Evolutionary conservation across 2,329 filamentous ascomycete genomes (phyloP), one percentile per base, ranked within the genome.

Genomic region (Stagonosporopsis chrysanthemi): DNA sequence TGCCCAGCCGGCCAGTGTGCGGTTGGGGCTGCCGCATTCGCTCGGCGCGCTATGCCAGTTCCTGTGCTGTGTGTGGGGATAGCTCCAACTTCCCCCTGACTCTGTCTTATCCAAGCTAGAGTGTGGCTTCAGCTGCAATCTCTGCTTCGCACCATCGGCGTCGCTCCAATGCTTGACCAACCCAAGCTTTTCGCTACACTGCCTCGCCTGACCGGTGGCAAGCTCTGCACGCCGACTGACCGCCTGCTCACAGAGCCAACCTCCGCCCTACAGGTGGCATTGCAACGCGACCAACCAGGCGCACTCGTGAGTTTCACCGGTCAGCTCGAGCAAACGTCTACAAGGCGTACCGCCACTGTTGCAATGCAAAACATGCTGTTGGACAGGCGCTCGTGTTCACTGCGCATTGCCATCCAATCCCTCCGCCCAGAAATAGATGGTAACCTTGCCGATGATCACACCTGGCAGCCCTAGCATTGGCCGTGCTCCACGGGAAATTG

Each of bases 381-480:
- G 47, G 42, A 39, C 15, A 12, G 33, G 28, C 43, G 48, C 48
- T 49, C 54, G 54, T 57, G 49, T 52, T 57, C 58, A 22, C 11
- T 38, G 42, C 45, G 51, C 48, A n/a, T 41, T 52, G 47, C 24
- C 11, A 62, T 48, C 61, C 66, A 67, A 57, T 68, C 49, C 55
- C 39, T 59, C 23, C 48, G 65, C 62, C 67, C 61, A 64, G 63
- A 63, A 70, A 72, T 70, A 69, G 67, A 64, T 49, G 38, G 39
- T 40, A 55, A 48, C 56, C 65, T 29, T 58, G 58, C 64, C 60
- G 64, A 57, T 52, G 65, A 72, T 71, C 69, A 40, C 48, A 50
- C 60, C 40, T 44, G 52, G 42, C 53, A 40, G 50, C 47, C 52
- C 55, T 65, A 51, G 61, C 60, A 67, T 68, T 68, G 66, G 66